Evolutionary conservation across 2,329 filamentous ascomycete species (phyloP).

Genomic region (Alternaria viburni): DNA sequence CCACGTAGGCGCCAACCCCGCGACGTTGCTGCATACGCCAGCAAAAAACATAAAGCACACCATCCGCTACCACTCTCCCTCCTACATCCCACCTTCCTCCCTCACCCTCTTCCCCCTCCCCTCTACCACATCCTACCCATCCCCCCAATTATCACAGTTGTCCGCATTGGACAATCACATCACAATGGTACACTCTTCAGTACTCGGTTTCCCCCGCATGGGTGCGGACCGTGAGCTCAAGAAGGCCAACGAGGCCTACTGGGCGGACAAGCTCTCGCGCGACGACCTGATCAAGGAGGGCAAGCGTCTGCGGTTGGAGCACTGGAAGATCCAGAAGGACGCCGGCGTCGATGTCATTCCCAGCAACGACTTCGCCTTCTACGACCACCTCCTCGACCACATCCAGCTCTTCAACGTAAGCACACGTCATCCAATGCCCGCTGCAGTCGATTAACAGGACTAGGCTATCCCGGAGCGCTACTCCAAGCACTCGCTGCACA

Average conservation of each 20-base stretch:
- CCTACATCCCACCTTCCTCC: not conserved
- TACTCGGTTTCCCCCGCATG: conserved; percentile 99
- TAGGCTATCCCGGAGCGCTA: conserved; percentile 93
- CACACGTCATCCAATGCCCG: conserved; percentile 22
- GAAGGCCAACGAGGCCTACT: conserved; percentile 99
- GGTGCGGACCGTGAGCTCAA: conserved; percentile 98
- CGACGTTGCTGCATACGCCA: conserved; percentile 12
- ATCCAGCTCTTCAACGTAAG: conserved; percentile 96
- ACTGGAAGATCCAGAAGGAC: conserved; percentile 99
- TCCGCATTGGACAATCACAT: conserved; percentile 23
- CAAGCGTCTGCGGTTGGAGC: conserved; percentile 93
- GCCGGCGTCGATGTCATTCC: conserved; percentile 97
- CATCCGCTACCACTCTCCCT: conserved; percentile 28
- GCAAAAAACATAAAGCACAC: conserved; percentile 47
- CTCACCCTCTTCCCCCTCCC: conserved; percentile 11
- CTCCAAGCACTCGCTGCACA: conserved; percentile 83
- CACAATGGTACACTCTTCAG: conserved; percentile 64
- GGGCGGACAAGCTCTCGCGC: conserved; percentile 92
- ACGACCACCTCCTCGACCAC: conserved; percentile 97
- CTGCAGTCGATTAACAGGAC: conserved; percentile 20
- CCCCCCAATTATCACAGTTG: conserved; percentile 10
- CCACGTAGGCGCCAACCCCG: conserved; percentile 6
- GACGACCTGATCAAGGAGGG: conserved; percentile 90
- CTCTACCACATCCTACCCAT: conserved; percentile 7
- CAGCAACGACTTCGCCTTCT: conserved; percentile 99